These are phyloP conservation scores for Pseudogymnoascus sp. DNA, from an alignment of 2,329 filamentous ascomycete genomes.

Conservation along the genomic window DNA sequence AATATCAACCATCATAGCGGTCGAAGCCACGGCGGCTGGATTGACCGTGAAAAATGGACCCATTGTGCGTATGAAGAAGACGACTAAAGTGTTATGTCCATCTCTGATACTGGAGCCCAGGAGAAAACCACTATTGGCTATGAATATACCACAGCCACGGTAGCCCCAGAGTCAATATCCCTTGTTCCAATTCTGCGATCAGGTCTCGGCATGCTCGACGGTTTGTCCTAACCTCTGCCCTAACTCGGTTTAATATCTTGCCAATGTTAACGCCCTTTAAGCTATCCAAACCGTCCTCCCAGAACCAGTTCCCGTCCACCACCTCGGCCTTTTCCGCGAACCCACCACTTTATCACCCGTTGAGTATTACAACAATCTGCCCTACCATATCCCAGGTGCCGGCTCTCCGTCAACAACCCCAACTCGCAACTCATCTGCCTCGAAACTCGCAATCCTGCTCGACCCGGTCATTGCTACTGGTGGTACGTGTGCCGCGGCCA, in stretches of 20 bases:
- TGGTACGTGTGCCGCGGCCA: slow-evolving; percentile 80
- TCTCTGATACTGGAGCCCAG: slow-evolving; percentile 36
- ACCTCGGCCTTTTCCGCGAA: slow-evolving; percentile 91
- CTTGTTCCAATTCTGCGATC: slow-evolving; percentile 90
- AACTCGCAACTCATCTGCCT: slow-evolving; percentile 32
- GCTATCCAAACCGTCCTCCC: slow-evolving; percentile 80
- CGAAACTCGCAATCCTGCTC: slow-evolving; percentile 70
- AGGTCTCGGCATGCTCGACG: slow-evolving; percentile 84
- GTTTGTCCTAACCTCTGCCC: slow-evolving; percentile 34
- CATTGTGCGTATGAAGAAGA: slow-evolving; percentile 43
- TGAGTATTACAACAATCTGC: slow-evolving; percentile 97
- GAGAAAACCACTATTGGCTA: slow-evolving; percentile 72
- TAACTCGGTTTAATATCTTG: neutral
- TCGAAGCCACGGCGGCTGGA: slow-evolving; percentile 65
- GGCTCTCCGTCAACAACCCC: slow-evolving; percentile 34
- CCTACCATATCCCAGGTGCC: slow-evolving; percentile 51
- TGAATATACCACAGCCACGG: slow-evolving; percentile 58
- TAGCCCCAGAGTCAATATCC: slow-evolving; percentile 59
- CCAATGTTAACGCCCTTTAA: slow-evolving; percentile 27
- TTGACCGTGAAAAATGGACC: slow-evolving; percentile 51
- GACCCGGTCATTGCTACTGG: slow-evolving; percentile 94
- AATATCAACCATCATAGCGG: slow-evolving; percentile 72
- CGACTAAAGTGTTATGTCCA: neutral
- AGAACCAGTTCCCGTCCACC: slow-evolving; percentile 71
- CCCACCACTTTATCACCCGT: slow-evolving; percentile 79